These are phyloP conservation scores for Saccharomyces hybrid DNA, from an alignment of 1,139 yeast species.

Conservation along the genomic window DNA sequence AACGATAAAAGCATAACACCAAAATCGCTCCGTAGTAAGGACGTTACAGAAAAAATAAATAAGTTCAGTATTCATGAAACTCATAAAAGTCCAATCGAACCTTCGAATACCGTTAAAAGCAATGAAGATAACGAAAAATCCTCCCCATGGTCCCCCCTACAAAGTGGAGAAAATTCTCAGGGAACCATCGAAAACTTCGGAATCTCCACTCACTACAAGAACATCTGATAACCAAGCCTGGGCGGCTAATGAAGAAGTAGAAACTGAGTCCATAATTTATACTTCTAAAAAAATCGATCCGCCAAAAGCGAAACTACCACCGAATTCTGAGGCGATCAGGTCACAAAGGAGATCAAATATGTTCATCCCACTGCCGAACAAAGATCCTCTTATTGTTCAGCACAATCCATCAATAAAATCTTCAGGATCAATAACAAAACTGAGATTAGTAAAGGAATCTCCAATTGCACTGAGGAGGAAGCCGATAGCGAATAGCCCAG, in stretches of 20 bases:
- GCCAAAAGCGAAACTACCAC: conserved; percentile 1
- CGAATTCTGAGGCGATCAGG: conserved; percentile 4
- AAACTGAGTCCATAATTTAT: background rate
- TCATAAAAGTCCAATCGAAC: background rate
- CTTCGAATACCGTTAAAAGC: background rate
- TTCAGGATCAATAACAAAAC: conserved; percentile 4
- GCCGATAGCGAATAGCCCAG: background rate
- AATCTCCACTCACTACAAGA: background rate
- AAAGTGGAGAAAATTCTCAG: conserved; percentile 19
- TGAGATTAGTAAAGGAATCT: background rate
- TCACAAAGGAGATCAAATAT: conserved; percentile 28
- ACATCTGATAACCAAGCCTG: conserved; percentile 1
- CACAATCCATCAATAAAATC: conserved; percentile 7
- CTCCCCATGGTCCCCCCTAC: conserved; percentile 27
- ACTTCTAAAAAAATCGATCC: background rate
- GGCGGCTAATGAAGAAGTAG: background rate
- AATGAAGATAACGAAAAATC: conserved; percentile 4
- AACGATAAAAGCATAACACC: conserved; percentile 12
- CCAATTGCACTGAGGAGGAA: background rate
- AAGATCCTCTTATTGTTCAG: conserved; percentile 28
- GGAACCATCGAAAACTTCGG: conserved; percentile 2
- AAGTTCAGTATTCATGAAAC: background rate
- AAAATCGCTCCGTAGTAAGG: conserved; percentile 10
- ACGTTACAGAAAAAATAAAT: background rate
- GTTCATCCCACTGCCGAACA: conserved; percentile 31